Percentiles rank a stretch among this genome's conserved stretches.
Evolutionary conservation across 1,284 basidiomycete genomes (phyloP).

Genomic region (Malassezia brasiliensis): DNA sequence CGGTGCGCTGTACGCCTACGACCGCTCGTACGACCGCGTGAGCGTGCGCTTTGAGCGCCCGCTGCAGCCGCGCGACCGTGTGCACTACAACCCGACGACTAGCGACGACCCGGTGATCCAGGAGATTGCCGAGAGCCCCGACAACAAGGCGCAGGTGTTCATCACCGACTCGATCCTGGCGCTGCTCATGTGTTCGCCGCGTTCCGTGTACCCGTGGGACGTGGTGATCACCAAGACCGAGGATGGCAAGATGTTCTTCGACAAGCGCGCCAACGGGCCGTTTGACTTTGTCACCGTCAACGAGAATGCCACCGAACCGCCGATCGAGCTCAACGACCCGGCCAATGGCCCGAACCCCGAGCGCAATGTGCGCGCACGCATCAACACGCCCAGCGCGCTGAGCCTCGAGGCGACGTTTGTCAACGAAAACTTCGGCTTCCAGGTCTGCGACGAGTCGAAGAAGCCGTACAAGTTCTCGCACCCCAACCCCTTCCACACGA

Average conservation of each 20-base stretch:
- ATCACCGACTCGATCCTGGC: slow-evolving; percentile 92
- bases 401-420: slow-evolving; percentile 97
- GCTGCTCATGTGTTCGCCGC: slow-evolving; percentile 87
- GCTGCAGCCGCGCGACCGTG: slow-evolving; percentile 82
- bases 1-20: slow-evolving; percentile 84
- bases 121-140: slow-evolving; percentile 26
- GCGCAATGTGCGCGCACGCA: slow-evolving; percentile 51
- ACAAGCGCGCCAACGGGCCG: slow-evolving; percentile 86
- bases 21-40: slow-evolving; percentile 89
- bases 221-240: slow-evolving; percentile 80
- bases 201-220: slow-evolving; percentile 98
- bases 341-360: slow-evolving; percentile 50
- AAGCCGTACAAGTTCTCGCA: slow-evolving; percentile 50
- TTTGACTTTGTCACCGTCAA: slow-evolving; percentile 97
- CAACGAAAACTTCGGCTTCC: slow-evolving; percentile 97
- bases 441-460: slow-evolving; percentile 68
- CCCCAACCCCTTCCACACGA: slow-evolving; percentile 72
- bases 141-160: slow-evolving; percentile 68
- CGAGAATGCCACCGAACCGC: slow-evolving; percentile 94
- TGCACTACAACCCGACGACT: slow-evolving; percentile 94
- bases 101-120: slow-evolving; percentile 71
- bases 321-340: slow-evolving; percentile 68
- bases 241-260: slow-evolving; percentile 86
- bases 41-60: slow-evolving; percentile 76
- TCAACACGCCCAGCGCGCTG: slow-evolving; percentile 87